Base-by-base conservation (phyloP, 352 stramenopile genomes). In the Elongisporangium senticosum region DNA sequence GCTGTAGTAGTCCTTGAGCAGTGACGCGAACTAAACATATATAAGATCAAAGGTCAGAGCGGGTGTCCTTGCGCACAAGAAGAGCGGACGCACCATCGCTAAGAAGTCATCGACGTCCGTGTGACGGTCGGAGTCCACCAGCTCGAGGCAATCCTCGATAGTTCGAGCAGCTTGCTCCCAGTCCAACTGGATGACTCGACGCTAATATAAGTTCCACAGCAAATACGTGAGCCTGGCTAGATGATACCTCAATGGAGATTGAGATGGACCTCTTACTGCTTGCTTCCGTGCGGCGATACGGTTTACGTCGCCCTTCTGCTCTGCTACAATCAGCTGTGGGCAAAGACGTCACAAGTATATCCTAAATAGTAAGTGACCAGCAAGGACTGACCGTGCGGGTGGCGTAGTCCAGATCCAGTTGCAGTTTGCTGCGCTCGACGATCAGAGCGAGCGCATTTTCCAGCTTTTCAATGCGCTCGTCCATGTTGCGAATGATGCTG, bases 401-500 rank as follows among this genome's bases (percentile, higher is more conserved):
- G 2, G 77, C 79, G 60, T 92, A 92, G 59, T 92, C 79, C 17
- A 89, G 65, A 19, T 89, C 82, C 17, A 89, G 56, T 49, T 87
- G 74, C 15, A 89, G 61, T n/a, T 79, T 75, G 4, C 53, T 54
- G 11, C 76, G 74, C 8, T 81, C 64, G n/a, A 65, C 53, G 20
- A 92, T 75, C 24, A 82, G 57, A 6, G 43, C 56, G 49, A 74
- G 58, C 10, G 86, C 68, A 10, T 59, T 55, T 28, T 80, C 60
- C 2, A 86, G 52, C 7, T 72, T 69, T 19, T 54, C 52, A 39
- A 89, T 64, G 4, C 63, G 74, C 39, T 55, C 63, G 61, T 87
- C 67, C 20, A 91, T 72, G 17, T 71, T 59, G 7, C 40, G 43
- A 2, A 89, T n/a, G 33, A 88, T 53, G 14, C 24, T 21, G 15